Conservation (phyloP, 106 monocot species). For the Agapanthus africanus region DNA sequence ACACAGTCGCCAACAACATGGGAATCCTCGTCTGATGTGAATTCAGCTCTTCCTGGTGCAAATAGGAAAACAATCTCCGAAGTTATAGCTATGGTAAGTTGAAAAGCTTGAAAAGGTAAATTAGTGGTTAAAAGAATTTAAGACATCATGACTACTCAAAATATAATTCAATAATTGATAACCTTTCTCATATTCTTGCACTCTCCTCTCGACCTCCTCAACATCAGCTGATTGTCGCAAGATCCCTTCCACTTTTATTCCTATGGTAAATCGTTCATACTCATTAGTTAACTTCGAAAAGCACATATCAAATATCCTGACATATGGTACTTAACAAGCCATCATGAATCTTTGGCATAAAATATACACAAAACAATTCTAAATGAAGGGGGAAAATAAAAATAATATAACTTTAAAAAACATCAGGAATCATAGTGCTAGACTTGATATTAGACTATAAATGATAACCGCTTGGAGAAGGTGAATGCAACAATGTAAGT, state of each 20-base stretch:
- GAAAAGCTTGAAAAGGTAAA: neutral
- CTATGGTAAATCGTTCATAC: slow-evolving; percentile 17
- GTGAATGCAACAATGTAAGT: neutral
- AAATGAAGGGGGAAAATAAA: neutral
- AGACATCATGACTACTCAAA: neutral
- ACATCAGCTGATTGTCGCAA: slow-evolving; percentile 95
- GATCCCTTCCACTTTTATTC: slow-evolving; percentile 88
- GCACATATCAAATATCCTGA: neutral
- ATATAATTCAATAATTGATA: too few species aligned
- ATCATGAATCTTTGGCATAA: neutral
- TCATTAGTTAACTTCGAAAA: neutral
- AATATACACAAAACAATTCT: neutral
- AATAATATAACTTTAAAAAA: neutral
- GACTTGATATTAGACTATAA: neutral
- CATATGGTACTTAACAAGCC: neutral
- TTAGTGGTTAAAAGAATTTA: neutral
- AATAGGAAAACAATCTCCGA: slow-evolving; percentile 1
- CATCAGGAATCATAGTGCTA: neutral
- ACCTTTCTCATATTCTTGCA: slow-evolving; percentile 99
- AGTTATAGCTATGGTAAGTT: neutral
- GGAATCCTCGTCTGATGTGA: slow-evolving; percentile 84
- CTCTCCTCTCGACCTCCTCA: slow-evolving; percentile 86
- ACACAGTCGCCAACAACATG: slow-evolving; percentile 99
- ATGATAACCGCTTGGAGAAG: neutral
- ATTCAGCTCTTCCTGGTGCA: slow-evolving; percentile 75